phyloP scores from a whole-genome alignment of 2,329 filamentous ascomycete species.

The Hymenoscyphus salicellus region DNA sequence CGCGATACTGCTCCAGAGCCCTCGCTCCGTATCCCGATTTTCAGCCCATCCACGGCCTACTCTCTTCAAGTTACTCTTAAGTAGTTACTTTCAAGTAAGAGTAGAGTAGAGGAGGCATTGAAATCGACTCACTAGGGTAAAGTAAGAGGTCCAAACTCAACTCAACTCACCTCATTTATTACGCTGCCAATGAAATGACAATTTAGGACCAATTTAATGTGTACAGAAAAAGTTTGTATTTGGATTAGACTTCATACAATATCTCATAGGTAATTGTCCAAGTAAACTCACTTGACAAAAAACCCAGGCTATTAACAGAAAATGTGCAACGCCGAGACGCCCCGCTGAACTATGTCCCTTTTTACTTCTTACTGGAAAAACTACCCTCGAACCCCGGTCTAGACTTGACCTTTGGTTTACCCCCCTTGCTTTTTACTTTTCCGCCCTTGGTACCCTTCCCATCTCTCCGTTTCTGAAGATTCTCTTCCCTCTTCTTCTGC shows the following conservation, averaged over 20 bases:
- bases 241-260: neutral
- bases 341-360: neutral
- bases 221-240: neutral
- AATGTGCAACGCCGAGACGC: neutral
- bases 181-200: no score
- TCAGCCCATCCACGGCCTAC: no score
- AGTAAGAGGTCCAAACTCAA: no score
- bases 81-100: no score
- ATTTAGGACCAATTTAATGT: neutral
- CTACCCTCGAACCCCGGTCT: slow-evolving; percentile 57
- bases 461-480: slow-evolving; percentile 70
- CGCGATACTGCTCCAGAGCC: no score
- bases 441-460: slow-evolving; percentile 66
- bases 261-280: neutral
- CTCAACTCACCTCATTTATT: no score
- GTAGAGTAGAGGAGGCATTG: no score
- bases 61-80: no score
- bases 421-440: slow-evolving; percentile 46
- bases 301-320: slow-evolving; percentile 4
- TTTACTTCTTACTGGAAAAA: slow-evolving; percentile 26
- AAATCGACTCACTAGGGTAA: no score
- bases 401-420: slow-evolving; percentile 41
- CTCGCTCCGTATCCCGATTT: no score
- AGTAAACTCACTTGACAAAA: neutral
- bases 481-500: slow-evolving; percentile 79